A percentile compares a stretch with the other conserved stretches of the same genome.
These are phyloP conservation scores for Vigna angularis DNA, from an alignment of 306 rosid species.

Conservation along the genomic window DNA sequence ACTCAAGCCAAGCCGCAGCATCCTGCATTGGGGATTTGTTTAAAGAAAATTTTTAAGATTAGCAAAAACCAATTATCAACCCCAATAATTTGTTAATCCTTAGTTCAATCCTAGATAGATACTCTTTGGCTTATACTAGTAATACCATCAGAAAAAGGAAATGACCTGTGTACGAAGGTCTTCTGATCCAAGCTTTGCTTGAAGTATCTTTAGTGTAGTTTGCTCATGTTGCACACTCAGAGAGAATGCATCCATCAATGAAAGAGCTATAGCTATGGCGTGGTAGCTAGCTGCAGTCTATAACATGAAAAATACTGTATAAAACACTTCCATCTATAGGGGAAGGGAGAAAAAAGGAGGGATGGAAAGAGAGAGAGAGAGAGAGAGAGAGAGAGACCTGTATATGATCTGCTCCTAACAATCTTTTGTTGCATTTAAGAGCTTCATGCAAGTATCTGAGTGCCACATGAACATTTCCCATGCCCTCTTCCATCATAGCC, in stretches of 20 bases:
- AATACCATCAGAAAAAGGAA: slow-evolving; percentile 12
- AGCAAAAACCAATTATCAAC: neutral
- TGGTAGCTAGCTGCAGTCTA: slow-evolving; percentile 99
- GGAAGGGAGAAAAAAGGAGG: neutral
- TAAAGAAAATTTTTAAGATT: neutral
- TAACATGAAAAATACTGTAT: slow-evolving; percentile 34
- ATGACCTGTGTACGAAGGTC: slow-evolving; percentile 97
- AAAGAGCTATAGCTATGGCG: slow-evolving; percentile 98
- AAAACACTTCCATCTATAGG: slow-evolving; percentile 25
- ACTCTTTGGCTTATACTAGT: slow-evolving; percentile 6
- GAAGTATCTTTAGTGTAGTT: slow-evolving; percentile 91
- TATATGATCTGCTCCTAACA: slow-evolving; percentile 94
- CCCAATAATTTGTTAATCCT: neutral
- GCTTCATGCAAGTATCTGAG: slow-evolving; percentile 98
- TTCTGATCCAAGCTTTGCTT: slow-evolving; percentile 83
- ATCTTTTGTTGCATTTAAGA: slow-evolving; percentile 93
- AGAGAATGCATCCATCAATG: slow-evolving; percentile 96
- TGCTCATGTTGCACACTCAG: slow-evolving; percentile 97
- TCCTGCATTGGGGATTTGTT: slow-evolving; percentile 60
- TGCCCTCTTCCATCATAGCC: slow-evolving; percentile 99
- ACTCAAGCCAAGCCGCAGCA: slow-evolving; percentile 98
- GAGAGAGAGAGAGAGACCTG: slow-evolving; percentile 62
- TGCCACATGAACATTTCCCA: slow-evolving; percentile 95
- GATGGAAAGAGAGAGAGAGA: neutral
- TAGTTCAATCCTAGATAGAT: slow-evolving; percentile 14